phyloP scores from a whole-genome alignment of 2,329 filamentous ascomycete genomes.

The Pseudogymnoascus sp. region DNA sequence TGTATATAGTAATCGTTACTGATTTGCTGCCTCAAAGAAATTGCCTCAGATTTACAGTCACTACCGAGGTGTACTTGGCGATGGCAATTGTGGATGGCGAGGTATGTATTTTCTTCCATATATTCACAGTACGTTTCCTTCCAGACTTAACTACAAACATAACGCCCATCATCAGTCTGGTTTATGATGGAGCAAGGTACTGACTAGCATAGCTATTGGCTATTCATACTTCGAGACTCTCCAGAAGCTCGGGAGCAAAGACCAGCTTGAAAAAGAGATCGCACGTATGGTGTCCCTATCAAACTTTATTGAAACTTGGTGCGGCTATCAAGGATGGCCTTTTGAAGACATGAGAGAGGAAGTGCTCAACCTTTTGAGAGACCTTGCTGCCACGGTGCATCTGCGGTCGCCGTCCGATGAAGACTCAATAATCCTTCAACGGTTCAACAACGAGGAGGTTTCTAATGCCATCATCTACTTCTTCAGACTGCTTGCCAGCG shows the following conservation, averaged over 20 bases:
- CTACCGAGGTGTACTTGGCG: conserved; percentile 80
- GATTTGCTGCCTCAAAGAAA: conserved; percentile 42
- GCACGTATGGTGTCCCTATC: conserved; percentile 64
- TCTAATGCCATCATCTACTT: conserved; percentile 81
- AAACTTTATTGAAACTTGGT: conserved; percentile 60
- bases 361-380: conserved; percentile 59
- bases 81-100: conserved; percentile 97
- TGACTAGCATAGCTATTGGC: conserved; percentile 59
- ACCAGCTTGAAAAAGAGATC: conserved; percentile 61
- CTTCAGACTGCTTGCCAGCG: conserved; percentile 70
- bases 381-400: conserved; percentile 51
- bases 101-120: conserved; percentile 51
- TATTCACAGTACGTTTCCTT: background rate
- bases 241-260: conserved; percentile 56
- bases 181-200: conserved; percentile 16
- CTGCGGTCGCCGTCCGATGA: conserved; percentile 39
- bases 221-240: conserved; percentile 91
- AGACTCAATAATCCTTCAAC: conserved; percentile 42
- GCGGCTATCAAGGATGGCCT: conserved; percentile 61
- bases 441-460: conserved; percentile 67
- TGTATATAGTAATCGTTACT: background rate
- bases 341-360: conserved; percentile 80
- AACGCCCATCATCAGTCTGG: background rate
- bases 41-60: conserved; percentile 78
- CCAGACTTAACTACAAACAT: conserved; percentile 29